A percentile compares a stretch with the other conserved stretches of the same genome.
phyloP scores from a whole-genome alignment of 2,329 filamentous ascomycete genomes.

The Cyclaneusma minus region DNA sequence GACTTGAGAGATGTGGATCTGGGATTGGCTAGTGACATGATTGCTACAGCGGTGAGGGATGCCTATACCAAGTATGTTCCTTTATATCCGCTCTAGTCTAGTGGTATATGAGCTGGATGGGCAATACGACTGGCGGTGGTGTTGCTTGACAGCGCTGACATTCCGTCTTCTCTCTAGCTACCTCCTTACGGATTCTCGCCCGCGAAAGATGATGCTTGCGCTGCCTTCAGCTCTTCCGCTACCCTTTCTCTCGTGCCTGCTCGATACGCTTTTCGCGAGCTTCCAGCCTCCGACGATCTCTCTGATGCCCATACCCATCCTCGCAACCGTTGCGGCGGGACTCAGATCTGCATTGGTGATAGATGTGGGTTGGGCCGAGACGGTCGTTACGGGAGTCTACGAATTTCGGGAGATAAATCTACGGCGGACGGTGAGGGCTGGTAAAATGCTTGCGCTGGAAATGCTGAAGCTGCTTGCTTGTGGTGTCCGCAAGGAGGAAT shows the following conservation, averaged over 20 bases:
- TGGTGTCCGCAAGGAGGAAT: conserved; percentile 18
- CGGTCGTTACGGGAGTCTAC: conserved; percentile 70
- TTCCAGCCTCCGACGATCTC: conserved; percentile 72
- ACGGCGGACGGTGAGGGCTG: conserved; percentile 57
- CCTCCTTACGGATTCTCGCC: conserved; percentile 58
- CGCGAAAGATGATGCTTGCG: conserved; percentile 58
- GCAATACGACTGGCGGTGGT: not conserved
- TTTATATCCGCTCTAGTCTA: conserved; percentile 14
- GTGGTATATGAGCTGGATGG: not conserved
- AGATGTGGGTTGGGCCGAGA: conserved; percentile 88
- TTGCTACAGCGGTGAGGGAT: conserved; percentile 70
- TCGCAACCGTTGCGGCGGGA: conserved; percentile 64
- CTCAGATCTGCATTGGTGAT: conserved; percentile 74
- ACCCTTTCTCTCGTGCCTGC: conserved; percentile 56
- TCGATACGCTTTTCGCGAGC: conserved; percentile 66
- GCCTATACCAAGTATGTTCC: conserved; percentile 63
- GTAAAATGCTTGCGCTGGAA: conserved; percentile 53
- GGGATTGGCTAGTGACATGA: conserved; percentile 68
- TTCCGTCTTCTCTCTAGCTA: conserved; percentile 27
- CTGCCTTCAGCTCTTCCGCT: conserved; percentile 66
- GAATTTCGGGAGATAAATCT: conserved; percentile 74
- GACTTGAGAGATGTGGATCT: conserved; percentile 62
- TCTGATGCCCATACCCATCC: conserved; percentile 61
- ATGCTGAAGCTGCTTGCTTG: conserved; percentile 48
- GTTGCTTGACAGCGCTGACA: conserved; percentile 4